Evolutionary conservation across 2,329 filamentous ascomycete genomes (phyloP).

Genomic region (Xylaria sp.): DNA sequence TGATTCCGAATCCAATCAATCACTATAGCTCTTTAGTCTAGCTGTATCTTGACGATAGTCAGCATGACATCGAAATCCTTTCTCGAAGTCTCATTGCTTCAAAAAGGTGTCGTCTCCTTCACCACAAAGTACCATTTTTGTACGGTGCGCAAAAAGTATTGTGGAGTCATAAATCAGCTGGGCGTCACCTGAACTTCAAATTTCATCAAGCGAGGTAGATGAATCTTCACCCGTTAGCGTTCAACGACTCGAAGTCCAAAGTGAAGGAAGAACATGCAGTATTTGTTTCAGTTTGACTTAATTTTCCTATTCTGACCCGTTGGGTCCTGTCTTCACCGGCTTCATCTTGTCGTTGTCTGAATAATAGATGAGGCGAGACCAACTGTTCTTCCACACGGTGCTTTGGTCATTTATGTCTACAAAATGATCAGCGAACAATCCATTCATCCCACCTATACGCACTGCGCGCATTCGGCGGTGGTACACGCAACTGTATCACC

Average conservation of each 20-base stretch:
- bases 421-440: not conserved
- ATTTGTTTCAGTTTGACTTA: not conserved
- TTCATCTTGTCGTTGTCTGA: not conserved
- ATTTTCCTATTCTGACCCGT: not conserved
- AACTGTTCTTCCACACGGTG: not conserved
- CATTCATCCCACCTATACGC: not conserved
- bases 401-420: not conserved
- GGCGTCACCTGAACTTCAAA: not conserved
- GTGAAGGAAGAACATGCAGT: not conserved
- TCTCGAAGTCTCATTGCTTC: conserved; percentile 3
- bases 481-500: not conserved
- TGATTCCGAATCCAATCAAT: conserved; percentile 16
- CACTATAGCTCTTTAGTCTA: not conserved
- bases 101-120: conserved; percentile 8
- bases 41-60: not conserved
- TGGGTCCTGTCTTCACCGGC: not conserved
- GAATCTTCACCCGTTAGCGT: not conserved
- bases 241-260: not conserved
- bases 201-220: conserved; percentile 7
- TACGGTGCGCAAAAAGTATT: not conserved
- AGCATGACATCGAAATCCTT: conserved; percentile 1
- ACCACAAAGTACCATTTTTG: not conserved
- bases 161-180: not conserved
- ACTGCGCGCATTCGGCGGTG: too few relatives aligned
- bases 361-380: not conserved